Conservation (phyloP, 192 early-diverging fungal genomes). For the Rhizophlyctis rosea region DNA sequence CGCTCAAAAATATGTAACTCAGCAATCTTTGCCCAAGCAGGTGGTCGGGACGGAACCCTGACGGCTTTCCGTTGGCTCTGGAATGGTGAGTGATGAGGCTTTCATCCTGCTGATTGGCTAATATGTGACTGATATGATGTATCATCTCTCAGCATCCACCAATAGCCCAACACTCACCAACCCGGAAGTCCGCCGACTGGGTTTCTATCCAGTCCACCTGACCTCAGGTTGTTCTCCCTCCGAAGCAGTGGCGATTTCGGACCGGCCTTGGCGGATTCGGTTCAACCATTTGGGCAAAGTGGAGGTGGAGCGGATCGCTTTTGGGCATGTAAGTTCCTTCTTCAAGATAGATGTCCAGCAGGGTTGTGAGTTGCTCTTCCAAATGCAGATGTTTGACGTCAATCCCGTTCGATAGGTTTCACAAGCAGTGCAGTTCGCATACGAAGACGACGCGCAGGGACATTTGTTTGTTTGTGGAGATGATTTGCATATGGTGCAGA, state of each 20-base stretch:
- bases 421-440: slow-evolving; percentile 14
- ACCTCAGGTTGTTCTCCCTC: not conserved
- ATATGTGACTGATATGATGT: too few relatives aligned
- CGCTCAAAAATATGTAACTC: too few relatives aligned
- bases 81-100: not conserved
- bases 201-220: slow-evolving; percentile 1
- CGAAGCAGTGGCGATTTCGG: slow-evolving; percentile 8
- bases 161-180: not conserved
- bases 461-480: slow-evolving; percentile 8
- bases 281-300: not conserved
- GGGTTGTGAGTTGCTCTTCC: not conserved
- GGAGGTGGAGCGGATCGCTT: not conserved
- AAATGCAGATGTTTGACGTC: not conserved
- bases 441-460: not conserved
- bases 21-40: too few relatives aligned
- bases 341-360: too few relatives aligned
- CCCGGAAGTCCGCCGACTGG: not conserved
- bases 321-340: slow-evolving; percentile 1
- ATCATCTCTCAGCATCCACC: not conserved
- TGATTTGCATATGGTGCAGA: slow-evolving; percentile 10
- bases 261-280: not conserved
- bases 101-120: too few relatives aligned
- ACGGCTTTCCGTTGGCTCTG: not conserved
- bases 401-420: not conserved
- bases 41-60: not conserved